phyloP scores from a whole-genome alignment of 768 basidiomycete species.

The Leccinum truebloodii region DNA sequence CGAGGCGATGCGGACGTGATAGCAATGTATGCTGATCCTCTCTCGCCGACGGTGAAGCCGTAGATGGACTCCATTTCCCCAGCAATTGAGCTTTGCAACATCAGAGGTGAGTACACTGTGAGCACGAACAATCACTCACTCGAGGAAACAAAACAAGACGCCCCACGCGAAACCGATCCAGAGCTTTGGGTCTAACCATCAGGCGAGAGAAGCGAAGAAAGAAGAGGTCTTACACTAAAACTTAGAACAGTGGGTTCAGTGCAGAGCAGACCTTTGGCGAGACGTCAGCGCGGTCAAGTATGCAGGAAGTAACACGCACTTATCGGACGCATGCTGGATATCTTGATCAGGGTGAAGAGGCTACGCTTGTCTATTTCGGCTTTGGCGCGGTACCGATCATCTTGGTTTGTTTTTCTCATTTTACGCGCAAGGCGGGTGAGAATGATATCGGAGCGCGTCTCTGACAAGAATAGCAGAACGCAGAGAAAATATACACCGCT shows the following conservation, averaged over 20 bases:
- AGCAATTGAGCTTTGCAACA: constrained; percentile 47
- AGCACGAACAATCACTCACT: constrained; percentile 37
- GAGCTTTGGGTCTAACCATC: constrained; percentile 40
- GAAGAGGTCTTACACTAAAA: constrained; percentile 57
- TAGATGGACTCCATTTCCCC: constrained; percentile 59
- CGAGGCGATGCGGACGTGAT: constrained; percentile 45
- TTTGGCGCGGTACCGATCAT: constrained; percentile 60
- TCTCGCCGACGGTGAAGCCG: constrained; percentile 56
- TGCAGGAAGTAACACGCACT: constrained; percentile 47
- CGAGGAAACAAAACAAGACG: constrained; percentile 65
- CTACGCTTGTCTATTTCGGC: constrained; percentile 63
- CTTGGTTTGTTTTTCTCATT: constrained; percentile 63
- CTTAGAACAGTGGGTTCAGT: constrained; percentile 70
- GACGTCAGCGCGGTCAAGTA: background rate
- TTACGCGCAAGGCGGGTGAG: constrained; percentile 63
- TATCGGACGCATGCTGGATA: constrained; percentile 71
- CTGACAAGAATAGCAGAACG: constrained; percentile 59
- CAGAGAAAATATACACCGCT: constrained; percentile 50
- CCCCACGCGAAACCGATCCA: constrained; percentile 81
- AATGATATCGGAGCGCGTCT: constrained; percentile 74
- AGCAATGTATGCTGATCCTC: constrained; percentile 59
- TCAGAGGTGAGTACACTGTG: constrained; percentile 6
- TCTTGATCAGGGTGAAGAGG: constrained; percentile 59
- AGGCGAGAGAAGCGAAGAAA: constrained; percentile 1
- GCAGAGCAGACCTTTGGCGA: constrained; percentile 23